Base-by-base conservation (phyloP, 1,284 basidiomycete genomes). In the Tremellales sp. region DNA sequence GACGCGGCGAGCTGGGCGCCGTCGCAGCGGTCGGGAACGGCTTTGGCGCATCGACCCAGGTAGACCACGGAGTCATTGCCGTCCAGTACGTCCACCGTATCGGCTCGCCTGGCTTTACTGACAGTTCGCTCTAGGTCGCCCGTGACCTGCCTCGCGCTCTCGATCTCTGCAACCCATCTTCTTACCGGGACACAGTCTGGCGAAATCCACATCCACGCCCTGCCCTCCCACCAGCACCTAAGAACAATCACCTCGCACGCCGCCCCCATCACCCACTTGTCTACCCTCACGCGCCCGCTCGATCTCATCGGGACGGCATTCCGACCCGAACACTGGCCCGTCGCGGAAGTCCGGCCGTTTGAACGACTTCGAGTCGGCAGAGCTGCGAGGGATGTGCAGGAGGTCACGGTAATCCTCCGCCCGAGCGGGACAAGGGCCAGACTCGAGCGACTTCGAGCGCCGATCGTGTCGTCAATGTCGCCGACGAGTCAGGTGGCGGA, bases 191-290 rank as follows among this genome's bases (percentile, higher is more conserved):
- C 87, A 0, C 66, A 77, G 2, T 72, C 78, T 0, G 90, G 89
- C 6, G 71, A 82, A n/a, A 81, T 97, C 40, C 81, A 87, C 50
- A 68, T 92, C 25, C 88, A 93, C 64, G 86, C 95, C 54, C 80
- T 94, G 28, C 82, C 86, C 1, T 94, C 93, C 1, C 87, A 93
- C 60, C 92, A 97, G 66, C 81, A 84, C 26, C 75, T 94, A 24
- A 85, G 89, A 28, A 85, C 84, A 14, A 81, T 95, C 55, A 77
- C 81, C 1, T 61, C 74, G 79, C 74, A 86, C 45, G 59, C 84
- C 53, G 85, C 84, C 10, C 75, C 81, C n/a, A 82, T 94, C 65
- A 83, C 86, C 7, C 77, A 84, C 66, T 66, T 95, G 1, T 73
- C 78, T 28, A 85, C 86, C 1, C 78, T 94, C 72, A 75, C 90